phyloP scores from a whole-genome alignment of 441 rosid genomes.

The Euphorbia schlechtendalii region DNA sequence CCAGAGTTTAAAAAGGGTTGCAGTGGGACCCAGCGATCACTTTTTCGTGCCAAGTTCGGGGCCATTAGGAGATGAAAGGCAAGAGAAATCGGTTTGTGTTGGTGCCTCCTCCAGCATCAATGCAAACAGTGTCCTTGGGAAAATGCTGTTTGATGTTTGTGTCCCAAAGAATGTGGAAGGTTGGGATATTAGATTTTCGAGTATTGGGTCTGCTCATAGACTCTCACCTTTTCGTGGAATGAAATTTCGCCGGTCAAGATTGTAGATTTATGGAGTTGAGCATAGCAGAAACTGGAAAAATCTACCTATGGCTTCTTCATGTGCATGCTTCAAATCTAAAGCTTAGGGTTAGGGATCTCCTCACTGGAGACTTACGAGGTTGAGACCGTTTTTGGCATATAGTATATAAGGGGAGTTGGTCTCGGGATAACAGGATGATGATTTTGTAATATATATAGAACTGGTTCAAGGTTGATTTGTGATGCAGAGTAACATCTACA shows the following conservation, averaged over 20 bases:
- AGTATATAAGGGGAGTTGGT: too few species aligned
- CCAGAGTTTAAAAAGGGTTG: conserved; percentile 78
- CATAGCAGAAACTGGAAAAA: background rate
- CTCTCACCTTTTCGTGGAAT: conserved; percentile 37
- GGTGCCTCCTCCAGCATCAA: conserved; percentile 54
- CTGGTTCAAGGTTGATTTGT: too few species aligned
- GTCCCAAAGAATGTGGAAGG: conserved; percentile 91
- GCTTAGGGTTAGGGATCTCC: too few species aligned
- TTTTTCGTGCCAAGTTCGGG: conserved; percentile 71
- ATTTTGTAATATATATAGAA: too few species aligned
- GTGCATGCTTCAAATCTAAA: background rate
- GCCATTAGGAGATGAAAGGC: conserved; percentile 43
- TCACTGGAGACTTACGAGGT: too few species aligned
- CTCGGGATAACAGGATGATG: too few species aligned
- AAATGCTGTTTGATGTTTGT: conserved; percentile 74
- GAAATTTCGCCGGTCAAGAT: conserved; percentile 64
- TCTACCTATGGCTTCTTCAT: too few species aligned
- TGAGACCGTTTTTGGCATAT: too few species aligned
- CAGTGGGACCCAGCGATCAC: conserved; percentile 71
- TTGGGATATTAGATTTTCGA: conserved; percentile 80
- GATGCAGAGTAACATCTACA: too few species aligned
- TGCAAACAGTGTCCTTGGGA: conserved; percentile 79
- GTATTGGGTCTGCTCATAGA: conserved; percentile 55
- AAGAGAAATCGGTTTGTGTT: conserved; percentile 36
- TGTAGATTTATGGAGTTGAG: conserved; percentile 26